Evolutionary conservation across 768 basidiomycete species (phyloP), one percentile per base, ranked within the genome.

Genomic region (Fistulinella prunicolor): DNA sequence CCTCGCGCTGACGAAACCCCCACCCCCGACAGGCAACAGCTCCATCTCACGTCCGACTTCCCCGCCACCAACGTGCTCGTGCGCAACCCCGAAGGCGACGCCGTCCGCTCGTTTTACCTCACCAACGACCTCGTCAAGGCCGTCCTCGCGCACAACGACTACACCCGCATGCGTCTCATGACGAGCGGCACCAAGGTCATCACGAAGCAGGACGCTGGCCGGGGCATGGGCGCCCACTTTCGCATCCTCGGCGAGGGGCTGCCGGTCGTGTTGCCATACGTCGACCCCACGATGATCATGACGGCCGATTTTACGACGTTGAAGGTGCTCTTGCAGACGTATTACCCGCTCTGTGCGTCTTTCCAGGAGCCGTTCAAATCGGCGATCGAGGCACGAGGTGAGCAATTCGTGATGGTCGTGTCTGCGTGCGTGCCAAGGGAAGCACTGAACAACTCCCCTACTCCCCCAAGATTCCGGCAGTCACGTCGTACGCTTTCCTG

Each of bases 131-230:
- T 89, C 57, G 86, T 95, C 62, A 91, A 89, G 67, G 68, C 74
- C n/a, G 74, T 98, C 51, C 77, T 97, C 47, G 60, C 73, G 44
- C 72, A 84, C 62, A 99, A 98, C 63, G 84, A 91, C 62, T 94
- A 86, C 64, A 78, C 80, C 23, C 83, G 85, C 22, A 77, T 97
- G 46, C 83, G 96, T 2, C 81, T 99, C 44, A 85, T 94, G 58
- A 83, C 89, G 13, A 87, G 89, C n/a, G 96, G 96, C 17, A 93
- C 94, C 34, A 95, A 96, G 66, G 83, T 93, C 12, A 88, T 98
- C 67, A 80, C 83, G 6, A 89, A 91, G 61, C 94, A 98, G 65
- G 94, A 95, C 50, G 81, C 80, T 2, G 81, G 77, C 2, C 79
- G 79, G 37, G 82, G 77, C 4, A 63, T 63, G 32, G 79, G 82